These are phyloP conservation scores for Gleditsia sinensis DNA, from an alignment of 306 rosid species.

Conservation along the genomic window DNA sequence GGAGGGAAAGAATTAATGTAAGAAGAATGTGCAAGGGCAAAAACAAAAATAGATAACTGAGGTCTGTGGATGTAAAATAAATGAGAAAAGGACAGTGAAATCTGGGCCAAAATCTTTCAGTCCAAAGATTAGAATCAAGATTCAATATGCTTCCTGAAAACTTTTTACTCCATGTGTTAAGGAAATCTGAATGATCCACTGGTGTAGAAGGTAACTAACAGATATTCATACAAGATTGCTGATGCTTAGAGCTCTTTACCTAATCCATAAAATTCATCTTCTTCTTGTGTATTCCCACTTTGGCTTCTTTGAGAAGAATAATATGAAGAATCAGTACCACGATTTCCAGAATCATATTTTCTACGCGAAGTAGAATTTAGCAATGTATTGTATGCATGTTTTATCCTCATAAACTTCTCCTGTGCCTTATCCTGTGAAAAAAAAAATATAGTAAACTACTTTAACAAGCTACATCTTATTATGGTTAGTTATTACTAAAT, in stretches of 20 bases:
- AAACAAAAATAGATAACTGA: not conserved
- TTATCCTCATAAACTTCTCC: slow-evolving; percentile 88
- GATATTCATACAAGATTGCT: slow-evolving; percentile 25
- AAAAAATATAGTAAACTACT: slow-evolving; percentile 12
- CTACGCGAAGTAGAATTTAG: slow-evolving; percentile 73
- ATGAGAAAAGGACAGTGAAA: not conserved
- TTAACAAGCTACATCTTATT: slow-evolving; percentile 26
- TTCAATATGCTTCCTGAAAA: slow-evolving; percentile 8
- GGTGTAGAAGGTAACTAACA: not conserved
- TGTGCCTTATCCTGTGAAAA: slow-evolving; percentile 76
- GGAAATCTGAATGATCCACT: not conserved
- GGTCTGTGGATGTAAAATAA: not conserved
- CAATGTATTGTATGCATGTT: slow-evolving; percentile 89
- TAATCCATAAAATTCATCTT: slow-evolving; percentile 88
- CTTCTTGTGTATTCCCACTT: slow-evolving; percentile 53
- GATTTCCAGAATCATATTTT: slow-evolving; percentile 64
- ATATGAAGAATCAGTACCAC: slow-evolving; percentile 59
- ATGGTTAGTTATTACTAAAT: slow-evolving; percentile 7
- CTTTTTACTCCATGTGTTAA: not conserved
- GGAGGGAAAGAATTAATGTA: not conserved
- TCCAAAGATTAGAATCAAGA: not conserved
- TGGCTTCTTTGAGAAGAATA: slow-evolving; percentile 52
- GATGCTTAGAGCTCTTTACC: slow-evolving; percentile 49
- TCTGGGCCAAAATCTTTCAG: not conserved
- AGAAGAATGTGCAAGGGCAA: not conserved